phyloP scores from a whole-genome alignment of 208 protist species.

The Trypanosoma avium region DNA sequence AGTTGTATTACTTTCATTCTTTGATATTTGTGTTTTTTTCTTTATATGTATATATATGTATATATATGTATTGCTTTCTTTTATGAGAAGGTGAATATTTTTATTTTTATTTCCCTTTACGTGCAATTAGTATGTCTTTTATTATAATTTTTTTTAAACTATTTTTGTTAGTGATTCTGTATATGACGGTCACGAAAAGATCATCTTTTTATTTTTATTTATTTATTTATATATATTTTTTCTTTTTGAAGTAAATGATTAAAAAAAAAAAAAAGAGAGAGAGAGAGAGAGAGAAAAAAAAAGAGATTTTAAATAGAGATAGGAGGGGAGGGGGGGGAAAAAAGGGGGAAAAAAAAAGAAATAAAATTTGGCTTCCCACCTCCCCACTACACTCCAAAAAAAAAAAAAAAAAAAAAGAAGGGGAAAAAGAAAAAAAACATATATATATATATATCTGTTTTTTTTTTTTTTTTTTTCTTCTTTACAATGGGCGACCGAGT shows the following conservation, averaged over 20 bases:
- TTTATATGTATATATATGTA: not conserved
- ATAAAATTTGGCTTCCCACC: not conserved
- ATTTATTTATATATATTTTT: not conserved
- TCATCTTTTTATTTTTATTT: not conserved
- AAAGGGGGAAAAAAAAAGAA: not conserved
- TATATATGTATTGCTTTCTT: not conserved
- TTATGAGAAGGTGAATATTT: too few relatives aligned
- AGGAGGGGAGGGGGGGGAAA: not conserved
- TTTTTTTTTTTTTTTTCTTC: too few relatives aligned
- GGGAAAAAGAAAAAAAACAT: not conserved
- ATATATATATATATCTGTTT: too few relatives aligned
- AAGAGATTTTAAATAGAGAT: not conserved
- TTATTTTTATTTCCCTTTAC: too few relatives aligned
- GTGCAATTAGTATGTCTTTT: too few relatives aligned
- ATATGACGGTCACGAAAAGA: too few relatives aligned
- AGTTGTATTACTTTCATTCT: not conserved
- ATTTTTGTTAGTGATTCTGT: too few relatives aligned
- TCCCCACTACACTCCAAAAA: too few relatives aligned
- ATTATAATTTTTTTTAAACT: too few relatives aligned
- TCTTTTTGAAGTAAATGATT: not conserved
- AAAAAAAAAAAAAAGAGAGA: not conserved
- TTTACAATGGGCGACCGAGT: too few relatives aligned
- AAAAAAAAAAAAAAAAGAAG: not conserved
- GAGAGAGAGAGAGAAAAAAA: not conserved
- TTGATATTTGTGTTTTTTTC: not conserved